Evolutionary conservation across 345 rosid species (phyloP).

Genomic region (Moricandia arvensis): DNA sequence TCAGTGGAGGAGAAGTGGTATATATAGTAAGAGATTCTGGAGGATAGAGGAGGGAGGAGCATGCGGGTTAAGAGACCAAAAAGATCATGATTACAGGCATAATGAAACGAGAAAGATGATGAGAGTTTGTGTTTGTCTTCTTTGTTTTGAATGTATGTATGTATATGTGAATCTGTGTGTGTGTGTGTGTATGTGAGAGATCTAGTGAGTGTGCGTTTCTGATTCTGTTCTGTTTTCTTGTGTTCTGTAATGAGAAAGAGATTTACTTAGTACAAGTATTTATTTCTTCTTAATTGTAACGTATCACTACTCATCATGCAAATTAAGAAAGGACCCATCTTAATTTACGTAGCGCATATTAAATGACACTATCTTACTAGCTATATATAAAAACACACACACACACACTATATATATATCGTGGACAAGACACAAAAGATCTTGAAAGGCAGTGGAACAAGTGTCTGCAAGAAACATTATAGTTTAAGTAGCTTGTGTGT

Average conservation of each 20-base stretch:
- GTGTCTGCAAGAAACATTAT: slow-evolving; percentile 18
- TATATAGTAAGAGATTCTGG: slow-evolving; percentile 43
- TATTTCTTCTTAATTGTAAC: neutral
- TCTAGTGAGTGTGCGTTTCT: slow-evolving; percentile 11
- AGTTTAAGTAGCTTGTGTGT: slow-evolving; percentile 9
- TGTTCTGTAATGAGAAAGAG: slow-evolving; percentile 29
- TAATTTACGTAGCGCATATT: slow-evolving; percentile 19
- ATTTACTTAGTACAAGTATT: neutral
- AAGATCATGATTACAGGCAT: slow-evolving; percentile 90
- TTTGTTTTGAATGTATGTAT: neutral
- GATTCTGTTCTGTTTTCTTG: slow-evolving; percentile 21
- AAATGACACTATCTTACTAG: neutral
- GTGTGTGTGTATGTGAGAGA: slow-evolving; percentile 3
- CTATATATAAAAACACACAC: neutral
- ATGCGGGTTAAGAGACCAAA: slow-evolving; percentile 99
- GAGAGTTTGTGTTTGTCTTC: slow-evolving; percentile 35
- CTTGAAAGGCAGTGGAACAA: slow-evolving; percentile 18
- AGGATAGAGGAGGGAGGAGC: slow-evolving; percentile 53
- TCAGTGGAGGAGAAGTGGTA: slow-evolving; percentile 30
- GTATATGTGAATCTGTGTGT: slow-evolving; percentile 16
- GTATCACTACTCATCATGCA: neutral
- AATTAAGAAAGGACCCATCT: slow-evolving; percentile 5
- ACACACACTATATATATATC: neutral
- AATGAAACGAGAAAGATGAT: slow-evolving; percentile 76
- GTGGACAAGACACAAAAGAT: slow-evolving; percentile 2